Evolutionary conservation across 495 filamentous ascomycete genomes (phyloP).

Genomic region (Amniculicola lignicola): DNA sequence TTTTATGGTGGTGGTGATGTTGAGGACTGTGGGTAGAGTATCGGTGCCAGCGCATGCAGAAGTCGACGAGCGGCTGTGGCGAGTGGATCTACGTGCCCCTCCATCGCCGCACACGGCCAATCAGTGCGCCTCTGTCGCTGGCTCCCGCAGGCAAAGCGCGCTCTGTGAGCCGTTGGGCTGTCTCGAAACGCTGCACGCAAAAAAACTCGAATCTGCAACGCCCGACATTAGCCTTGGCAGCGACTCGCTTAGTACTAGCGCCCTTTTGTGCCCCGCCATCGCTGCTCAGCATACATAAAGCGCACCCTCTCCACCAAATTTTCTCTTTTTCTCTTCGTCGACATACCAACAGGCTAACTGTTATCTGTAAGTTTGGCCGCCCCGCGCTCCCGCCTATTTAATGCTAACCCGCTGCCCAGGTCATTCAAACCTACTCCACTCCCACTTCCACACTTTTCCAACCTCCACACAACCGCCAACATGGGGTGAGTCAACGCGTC

Average conservation of each 20-base stretch:
- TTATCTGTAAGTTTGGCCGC: background rate
- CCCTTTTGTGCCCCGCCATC: background rate
- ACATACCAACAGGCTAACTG: background rate
- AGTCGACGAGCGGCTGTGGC: constrained; percentile 8
- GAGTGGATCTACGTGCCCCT: background rate
- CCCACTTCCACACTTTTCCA: constrained; percentile 13
- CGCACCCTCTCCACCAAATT: background rate
- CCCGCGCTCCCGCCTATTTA: background rate
- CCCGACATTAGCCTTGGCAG: background rate
- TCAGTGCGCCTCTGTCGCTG: background rate
- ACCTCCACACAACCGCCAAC: constrained; percentile 17
- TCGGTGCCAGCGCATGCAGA: background rate
- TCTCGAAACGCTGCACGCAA: no score
- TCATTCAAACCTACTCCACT: constrained; percentile 5
- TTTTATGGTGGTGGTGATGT: no score
- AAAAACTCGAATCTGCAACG: background rate
- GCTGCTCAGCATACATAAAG: background rate
- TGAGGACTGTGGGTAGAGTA: no score
- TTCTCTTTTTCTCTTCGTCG: background rate
- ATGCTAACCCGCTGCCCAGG: background rate
- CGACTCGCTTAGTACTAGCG: background rate
- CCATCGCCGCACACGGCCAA: background rate
- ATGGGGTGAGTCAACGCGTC: constrained; percentile 21
- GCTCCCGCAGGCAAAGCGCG: background rate
- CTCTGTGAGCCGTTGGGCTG: no score